Base-by-base conservation (phyloP, 2,329 filamentous ascomycete genomes). In the Ceratocystis huliohia region DNA sequence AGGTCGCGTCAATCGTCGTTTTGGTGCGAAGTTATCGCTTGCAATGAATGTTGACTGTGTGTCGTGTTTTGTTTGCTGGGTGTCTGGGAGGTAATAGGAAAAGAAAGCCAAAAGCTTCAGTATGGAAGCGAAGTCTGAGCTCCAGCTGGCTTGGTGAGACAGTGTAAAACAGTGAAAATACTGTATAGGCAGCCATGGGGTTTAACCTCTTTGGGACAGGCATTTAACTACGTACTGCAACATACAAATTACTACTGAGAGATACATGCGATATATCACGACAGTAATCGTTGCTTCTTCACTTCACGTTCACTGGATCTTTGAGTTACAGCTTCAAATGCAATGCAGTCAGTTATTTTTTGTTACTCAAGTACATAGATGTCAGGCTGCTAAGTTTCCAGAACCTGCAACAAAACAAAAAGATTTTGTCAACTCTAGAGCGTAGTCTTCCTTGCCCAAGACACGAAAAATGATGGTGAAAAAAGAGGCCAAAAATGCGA, bases 331-430 rank as follows among this genome's bases (percentile, higher is more conserved):
- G n/a, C n/a, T 37, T 62, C 59, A 37, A 62, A 37, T 37, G 22
- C 10, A 48, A 46, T 45, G 8, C 20, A 33, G 61, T 20, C 20
- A 33, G 22, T 41, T 30, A 17, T 63, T 28, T 48, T 57, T 57
- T 30, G 25, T 25, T 25, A 15, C 30, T 56, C 20, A 25, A 56
- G 22, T 20, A 45, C 20, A 48, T 25, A n/a, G 46, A 25, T n/a
- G n/a, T 10, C 8, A 17, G 30, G 61, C 61, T 41, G 37, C 41
- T 3, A 25, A 28, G 45, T 67, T 65, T 59, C 22, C 62, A 67
- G 63, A 67, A 65, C 63, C 63, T 45, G 48, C 20, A 53, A 20
- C n/a, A 62, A 65, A 17, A 48, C 50, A 53, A 33, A 30, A 20
- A 20, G 33, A n/a, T 37, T 28, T 37, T 20, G 59, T 17, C 20